Conservation (phyloP, 164 flowering plant genomes). For the Vitis cinerea region DNA sequence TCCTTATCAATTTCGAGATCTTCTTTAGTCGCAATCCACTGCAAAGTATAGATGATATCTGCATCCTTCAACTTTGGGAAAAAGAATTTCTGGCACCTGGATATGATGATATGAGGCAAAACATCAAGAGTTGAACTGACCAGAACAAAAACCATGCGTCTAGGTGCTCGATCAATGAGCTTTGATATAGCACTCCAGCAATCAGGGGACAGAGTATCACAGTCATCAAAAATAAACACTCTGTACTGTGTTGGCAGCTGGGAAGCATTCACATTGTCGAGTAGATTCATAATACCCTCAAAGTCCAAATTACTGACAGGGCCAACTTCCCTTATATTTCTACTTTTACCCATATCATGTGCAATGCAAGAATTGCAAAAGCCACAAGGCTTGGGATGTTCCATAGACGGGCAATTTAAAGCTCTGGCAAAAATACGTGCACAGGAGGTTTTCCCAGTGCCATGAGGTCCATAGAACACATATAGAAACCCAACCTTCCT, state of each 20-base stretch:
- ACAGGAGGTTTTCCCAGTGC: conserved; percentile 95
- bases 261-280: conserved; percentile 59
- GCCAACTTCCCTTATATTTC: conserved; percentile 78
- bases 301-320: conserved; percentile 77
- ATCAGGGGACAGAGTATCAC: conserved; percentile 79
- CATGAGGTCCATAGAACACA: conserved; percentile 96
- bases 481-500: conserved; percentile 79
- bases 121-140: conserved; percentile 81
- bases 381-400: conserved; percentile 85
- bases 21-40: conserved; percentile 86
- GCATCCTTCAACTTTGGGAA: conserved; percentile 96
- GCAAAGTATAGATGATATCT: conserved; percentile 78
- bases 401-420: conserved; percentile 76
- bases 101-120: conserved; percentile 85
- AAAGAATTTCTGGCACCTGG: conserved; percentile 96
- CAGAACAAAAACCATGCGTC: conserved; percentile 83
- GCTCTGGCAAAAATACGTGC: conserved; percentile 93
- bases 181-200: conserved; percentile 95
- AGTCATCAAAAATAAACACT: conserved; percentile 87
- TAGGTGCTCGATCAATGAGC: conserved; percentile 91
- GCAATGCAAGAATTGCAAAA: conserved; percentile 79
- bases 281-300: conserved; percentile 66
- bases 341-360: conserved; percentile 67
- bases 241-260: conserved; percentile 59
- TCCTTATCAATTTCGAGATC: conserved; percentile 81